Evolutionary conservation across 2,329 filamentous ascomycete genomes (phyloP).

Genomic region (Botrytis cinerea): DNA sequence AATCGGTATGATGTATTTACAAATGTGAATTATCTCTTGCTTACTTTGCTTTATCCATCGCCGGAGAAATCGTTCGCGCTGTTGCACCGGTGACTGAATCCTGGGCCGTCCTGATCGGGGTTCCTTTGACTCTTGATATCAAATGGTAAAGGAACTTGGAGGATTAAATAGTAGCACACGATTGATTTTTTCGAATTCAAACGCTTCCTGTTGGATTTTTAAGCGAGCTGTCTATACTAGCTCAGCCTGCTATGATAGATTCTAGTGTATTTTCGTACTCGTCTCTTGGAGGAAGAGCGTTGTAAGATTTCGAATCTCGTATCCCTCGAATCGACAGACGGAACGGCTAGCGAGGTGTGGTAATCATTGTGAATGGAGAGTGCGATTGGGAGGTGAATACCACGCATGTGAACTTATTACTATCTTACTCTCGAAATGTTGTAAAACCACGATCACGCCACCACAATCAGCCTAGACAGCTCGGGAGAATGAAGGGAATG

Average conservation of each 20-base stretch:
- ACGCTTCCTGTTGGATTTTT: too few species aligned
- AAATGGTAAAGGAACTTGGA: too few species aligned
- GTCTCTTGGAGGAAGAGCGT: too few species aligned
- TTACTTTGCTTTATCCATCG: neutral
- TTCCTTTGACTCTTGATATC: too few species aligned
- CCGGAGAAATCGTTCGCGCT: neutral
- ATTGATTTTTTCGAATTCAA: too few species aligned
- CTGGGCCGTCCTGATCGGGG: rapidly evolving
- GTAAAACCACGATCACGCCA: too few species aligned
- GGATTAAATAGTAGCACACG: too few species aligned
- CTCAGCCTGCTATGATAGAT: too few species aligned
- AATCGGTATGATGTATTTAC: neutral
- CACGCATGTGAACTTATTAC: neutral
- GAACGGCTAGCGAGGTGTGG: neutral
- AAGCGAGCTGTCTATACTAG: too few species aligned
- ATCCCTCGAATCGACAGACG: too few species aligned
- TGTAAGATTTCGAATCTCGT: neutral
- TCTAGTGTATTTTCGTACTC: too few species aligned
- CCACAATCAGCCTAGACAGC: neutral
- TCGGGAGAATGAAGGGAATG: neutral
- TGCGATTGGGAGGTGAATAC: neutral
- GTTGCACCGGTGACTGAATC: neutral
- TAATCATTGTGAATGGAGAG: neutral
- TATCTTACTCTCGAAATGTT: neutral
- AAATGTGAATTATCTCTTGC: neutral